Conservation (phyloP, 371 early-diverging fungal species). For the Dentiscutata heterogama region DNA sequence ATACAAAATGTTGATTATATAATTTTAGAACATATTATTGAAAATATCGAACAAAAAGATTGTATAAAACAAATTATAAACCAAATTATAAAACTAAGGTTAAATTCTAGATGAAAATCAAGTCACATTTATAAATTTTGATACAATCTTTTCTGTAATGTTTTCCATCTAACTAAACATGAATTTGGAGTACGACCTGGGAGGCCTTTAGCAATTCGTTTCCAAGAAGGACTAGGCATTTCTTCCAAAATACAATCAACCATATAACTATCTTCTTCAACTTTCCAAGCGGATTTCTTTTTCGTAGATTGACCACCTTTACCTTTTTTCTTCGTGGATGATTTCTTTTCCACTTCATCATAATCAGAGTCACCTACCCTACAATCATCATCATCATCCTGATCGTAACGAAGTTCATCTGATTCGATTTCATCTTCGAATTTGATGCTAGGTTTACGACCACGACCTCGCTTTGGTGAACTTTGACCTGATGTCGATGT, state of each 20-base stretch:
- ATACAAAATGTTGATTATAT: neutral
- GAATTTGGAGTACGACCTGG: conserved; percentile 5
- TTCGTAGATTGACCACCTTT: neutral
- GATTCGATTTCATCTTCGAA: too few species aligned
- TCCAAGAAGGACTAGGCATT: conserved; percentile 15
- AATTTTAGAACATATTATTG: neutral
- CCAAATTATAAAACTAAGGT: too few species aligned
- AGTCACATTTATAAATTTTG: neutral
- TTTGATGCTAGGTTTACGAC: too few species aligned
- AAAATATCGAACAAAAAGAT: neutral
- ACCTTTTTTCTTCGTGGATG: neutral
- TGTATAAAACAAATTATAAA: too few species aligned
- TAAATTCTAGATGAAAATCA: too few species aligned
- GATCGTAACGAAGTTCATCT: too few species aligned
- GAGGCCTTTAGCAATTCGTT: neutral
- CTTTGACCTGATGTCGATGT: too few species aligned
- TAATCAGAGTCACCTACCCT: neutral
- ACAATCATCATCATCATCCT: too few species aligned
- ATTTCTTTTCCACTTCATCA: neutral
- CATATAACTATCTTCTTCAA: conserved; percentile 58
- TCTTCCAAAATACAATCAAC: conserved; percentile 47
- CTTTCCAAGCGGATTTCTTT: conserved; percentile 50
- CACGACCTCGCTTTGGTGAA: too few species aligned
- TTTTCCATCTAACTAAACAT: conserved; percentile 25
- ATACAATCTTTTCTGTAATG: conserved; percentile 23